A percentile compares a stretch with the other conserved stretches of the same genome.
phyloP scores from a whole-genome alignment of 208 protist species.

The Sergeia podlipaevii region DNA sequence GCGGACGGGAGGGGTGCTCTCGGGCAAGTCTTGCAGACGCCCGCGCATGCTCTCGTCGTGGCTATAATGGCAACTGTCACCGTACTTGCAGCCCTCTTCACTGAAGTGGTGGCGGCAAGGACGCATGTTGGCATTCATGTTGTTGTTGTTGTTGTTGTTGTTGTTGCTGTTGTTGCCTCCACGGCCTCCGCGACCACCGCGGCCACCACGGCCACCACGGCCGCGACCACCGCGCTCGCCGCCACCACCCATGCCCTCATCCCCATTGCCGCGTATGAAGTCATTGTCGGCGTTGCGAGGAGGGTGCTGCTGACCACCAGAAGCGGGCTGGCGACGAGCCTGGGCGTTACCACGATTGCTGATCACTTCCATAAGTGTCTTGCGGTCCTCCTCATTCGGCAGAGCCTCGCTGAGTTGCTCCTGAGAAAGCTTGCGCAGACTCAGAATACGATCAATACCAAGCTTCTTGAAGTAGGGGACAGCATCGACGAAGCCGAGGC shows the following conservation, averaged over 20 bases:
- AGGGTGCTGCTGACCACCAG: conserved; percentile 26
- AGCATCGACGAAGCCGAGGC: conserved; percentile 66
- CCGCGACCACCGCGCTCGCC: conserved; percentile 27
- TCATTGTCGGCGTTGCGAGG: conserved; percentile 35
- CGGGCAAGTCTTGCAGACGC: conserved; percentile 14
- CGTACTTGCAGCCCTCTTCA: conserved; percentile 70
- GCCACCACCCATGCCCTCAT: conserved; percentile 21
- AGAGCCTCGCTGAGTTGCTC: conserved; percentile 58
- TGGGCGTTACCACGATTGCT: conserved; percentile 54
- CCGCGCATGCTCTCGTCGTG: conserved; percentile 46
- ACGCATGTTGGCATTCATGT: conserved; percentile 14
- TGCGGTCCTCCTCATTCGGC: conserved; percentile 67
- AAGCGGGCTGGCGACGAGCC: conserved; percentile 27
- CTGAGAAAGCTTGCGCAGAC: conserved; percentile 69
- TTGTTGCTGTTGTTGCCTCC: conserved; percentile 7
- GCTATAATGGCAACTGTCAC: conserved; percentile 78
- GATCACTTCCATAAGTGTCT: conserved; percentile 66
- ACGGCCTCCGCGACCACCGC: conserved; percentile 17
- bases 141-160: neutral
- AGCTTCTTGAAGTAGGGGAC: conserved; percentile 72
- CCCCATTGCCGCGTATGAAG: conserved; percentile 17
- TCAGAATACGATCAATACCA: conserved; percentile 68
- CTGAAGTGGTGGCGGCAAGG: conserved; percentile 72
- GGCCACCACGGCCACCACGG: conserved; percentile 27
- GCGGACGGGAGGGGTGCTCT: conserved; percentile 5